Evolutionary conservation across 371 early-diverging fungal genomes (phyloP), one percentile per base, ranked within the genome.

Genomic region (Nematocida ausubeli): DNA sequence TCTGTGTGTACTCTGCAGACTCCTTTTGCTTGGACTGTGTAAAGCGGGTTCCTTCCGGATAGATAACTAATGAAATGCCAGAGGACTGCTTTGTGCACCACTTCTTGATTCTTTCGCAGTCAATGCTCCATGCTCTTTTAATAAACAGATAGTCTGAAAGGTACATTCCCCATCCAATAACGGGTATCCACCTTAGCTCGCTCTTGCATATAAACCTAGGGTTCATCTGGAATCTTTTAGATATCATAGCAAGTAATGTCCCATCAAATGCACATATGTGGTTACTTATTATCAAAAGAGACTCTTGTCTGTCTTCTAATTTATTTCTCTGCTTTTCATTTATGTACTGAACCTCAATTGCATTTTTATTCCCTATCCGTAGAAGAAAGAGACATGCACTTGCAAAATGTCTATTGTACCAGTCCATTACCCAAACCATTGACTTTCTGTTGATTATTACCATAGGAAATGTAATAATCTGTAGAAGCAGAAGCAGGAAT

Each of bases 1-100:
- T 82, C 50, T 82, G 79, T 22, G 88, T 86, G 83, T 89, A 92
- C 51, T 83, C 85, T 84, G 89, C 89, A 49, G 88, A 83, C 86
- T 87, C 80, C 39, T 40, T 49, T 39, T 51, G 22, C n/a, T 71
- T 81, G 35, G 56, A 28, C 57, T 70, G 56, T 44, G 57, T 44
- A 50, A 70, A 73, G 37, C 87, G 60, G 14, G 82, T 70, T 26
- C 87, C 87, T 79, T 87, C 87, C 0, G 85, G 84, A 70, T 82
- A 87, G 16, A 87, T 24, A n/a, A 84, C 71, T 30, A 87, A 49
- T 30, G n/a, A 73, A 26, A 32, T 68, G 24, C 14, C 60, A 22
- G 30, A 16, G 7, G 28, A 34, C 4, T 60, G 60, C 16, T 37
- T 28, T 14, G 6, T 24, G 35, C 78, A 75, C 78, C 63, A 75